Evolutionary conservation across 2,329 filamentous ascomycete genomes (phyloP).

Genomic region (Macroventuria anomochaeta): DNA sequence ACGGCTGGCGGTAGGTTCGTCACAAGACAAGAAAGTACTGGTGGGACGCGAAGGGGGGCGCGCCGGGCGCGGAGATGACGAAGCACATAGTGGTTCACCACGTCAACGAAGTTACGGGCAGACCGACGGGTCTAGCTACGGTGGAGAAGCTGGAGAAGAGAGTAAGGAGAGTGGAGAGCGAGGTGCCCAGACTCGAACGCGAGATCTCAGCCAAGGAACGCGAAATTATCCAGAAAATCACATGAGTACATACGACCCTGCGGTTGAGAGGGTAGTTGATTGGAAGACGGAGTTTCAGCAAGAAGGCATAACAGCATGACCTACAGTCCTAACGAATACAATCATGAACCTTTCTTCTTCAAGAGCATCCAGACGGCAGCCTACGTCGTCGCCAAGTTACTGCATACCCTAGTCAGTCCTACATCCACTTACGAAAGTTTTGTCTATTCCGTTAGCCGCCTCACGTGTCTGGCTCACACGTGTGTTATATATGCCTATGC

Average conservation of each 20-base stretch:
- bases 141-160: conserved; percentile 6
- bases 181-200: neutral
- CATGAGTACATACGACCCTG: neutral
- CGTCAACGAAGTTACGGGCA: conserved; percentile 11
- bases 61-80: neutral
- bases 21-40: neutral
- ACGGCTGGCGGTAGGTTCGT: conserved; percentile 10
- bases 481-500: no score
- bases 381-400: no score
- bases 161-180: neutral
- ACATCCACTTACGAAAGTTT: no score
- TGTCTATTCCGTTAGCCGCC: no score
- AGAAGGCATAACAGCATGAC: conserved; percentile 6
- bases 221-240: neutral
- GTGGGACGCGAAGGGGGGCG: neutral
- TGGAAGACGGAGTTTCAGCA: conserved; percentile 13
- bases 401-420: no score
- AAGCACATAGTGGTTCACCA: conserved; percentile 15
- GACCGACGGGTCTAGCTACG: conserved; percentile 4
- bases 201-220: neutral
- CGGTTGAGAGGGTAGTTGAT: neutral
- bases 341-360: neutral
- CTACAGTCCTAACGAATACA: neutral
- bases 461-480: no score
- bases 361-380: no score